A percentile compares a stretch with the other conserved stretches of the same genome.
These are phyloP conservation scores for Vinca minor DNA, from an alignment of 257 asterid species.

Conservation along the genomic window DNA sequence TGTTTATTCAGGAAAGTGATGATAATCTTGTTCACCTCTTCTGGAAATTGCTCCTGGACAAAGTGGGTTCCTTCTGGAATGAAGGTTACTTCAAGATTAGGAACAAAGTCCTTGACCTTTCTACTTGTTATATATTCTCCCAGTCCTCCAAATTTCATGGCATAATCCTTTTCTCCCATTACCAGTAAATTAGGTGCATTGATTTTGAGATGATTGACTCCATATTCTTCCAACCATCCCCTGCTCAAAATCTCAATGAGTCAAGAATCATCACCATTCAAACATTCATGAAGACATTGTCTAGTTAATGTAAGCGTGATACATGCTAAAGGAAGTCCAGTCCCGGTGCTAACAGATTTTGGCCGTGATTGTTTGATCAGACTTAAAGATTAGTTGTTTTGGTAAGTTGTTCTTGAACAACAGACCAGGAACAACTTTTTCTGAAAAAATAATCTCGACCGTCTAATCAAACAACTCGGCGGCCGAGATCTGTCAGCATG, in stretches of 20 bases:
- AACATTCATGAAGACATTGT: too few species aligned
- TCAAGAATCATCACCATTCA: too few species aligned
- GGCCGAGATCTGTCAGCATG: too few species aligned
- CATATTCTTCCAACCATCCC: slow-evolving; percentile 19
- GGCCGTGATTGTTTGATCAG: too few species aligned
- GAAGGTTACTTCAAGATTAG: slow-evolving; percentile 30
- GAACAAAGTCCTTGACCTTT: slow-evolving; percentile 28
- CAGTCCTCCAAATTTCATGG: slow-evolving; percentile 21
- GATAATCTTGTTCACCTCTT: slow-evolving; percentile 26
- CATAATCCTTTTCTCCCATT: slow-evolving; percentile 47
- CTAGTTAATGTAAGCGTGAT: too few species aligned
- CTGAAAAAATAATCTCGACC: too few species aligned
- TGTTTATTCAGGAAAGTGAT: slow-evolving; percentile 28
- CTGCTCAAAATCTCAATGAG: neutral
- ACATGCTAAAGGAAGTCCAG: too few species aligned
- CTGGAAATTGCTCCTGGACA: slow-evolving; percentile 44
- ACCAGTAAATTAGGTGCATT: slow-evolving; percentile 38
- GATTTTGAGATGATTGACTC: slow-evolving; percentile 14
- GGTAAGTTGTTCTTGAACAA: too few species aligned
- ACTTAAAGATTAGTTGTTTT: too few species aligned
- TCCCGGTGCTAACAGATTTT: too few species aligned
- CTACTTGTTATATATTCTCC: slow-evolving; percentile 31
- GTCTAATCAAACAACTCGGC: too few species aligned
- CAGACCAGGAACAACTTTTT: too few species aligned
- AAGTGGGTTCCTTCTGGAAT: slow-evolving; percentile 37